Percentiles rank a stretch among this genome's conserved stretches.
phyloP scores from a whole-genome alignment of 164 flowering plant species.

The Piper longum region DNA sequence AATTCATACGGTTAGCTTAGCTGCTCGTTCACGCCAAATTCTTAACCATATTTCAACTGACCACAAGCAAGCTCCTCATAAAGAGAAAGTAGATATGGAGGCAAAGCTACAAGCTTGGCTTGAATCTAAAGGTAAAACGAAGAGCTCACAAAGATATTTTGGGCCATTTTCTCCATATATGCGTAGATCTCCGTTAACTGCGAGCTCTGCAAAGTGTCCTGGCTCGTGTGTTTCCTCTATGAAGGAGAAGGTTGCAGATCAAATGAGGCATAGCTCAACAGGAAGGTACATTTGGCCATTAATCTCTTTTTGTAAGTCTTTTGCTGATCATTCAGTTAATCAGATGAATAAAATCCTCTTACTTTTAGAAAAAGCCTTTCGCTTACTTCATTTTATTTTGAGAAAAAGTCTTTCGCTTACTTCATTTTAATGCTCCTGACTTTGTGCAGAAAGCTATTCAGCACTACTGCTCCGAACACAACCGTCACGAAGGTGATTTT shows the following conservation, averaged over 20 bases:
- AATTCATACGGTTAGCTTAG: slow-evolving; percentile 77
- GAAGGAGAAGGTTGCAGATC: slow-evolving; percentile 22
- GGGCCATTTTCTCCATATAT: slow-evolving; percentile 31
- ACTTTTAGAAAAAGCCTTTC: no score
- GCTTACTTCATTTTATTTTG: not conserved
- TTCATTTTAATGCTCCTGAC: not conserved
- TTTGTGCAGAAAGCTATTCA: slow-evolving; percentile 13
- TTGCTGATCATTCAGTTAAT: no score
- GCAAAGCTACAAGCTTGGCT: slow-evolving; percentile 79
- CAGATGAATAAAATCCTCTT: no score
- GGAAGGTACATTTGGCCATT: slow-evolving; percentile 22
- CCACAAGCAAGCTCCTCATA: slow-evolving; percentile 44
- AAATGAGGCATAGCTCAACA: slow-evolving; percentile 10
- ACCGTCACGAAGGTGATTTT: slow-evolving; percentile 23
- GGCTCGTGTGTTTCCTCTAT: slow-evolving; percentile 14
- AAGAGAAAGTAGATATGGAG: slow-evolving; percentile 67
- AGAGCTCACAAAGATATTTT: slow-evolving; percentile 32
- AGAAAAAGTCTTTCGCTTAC: not conserved
- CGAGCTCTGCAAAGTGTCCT: slow-evolving; percentile 26
- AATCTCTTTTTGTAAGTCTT: not conserved
- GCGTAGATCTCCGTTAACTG: slow-evolving; percentile 35
- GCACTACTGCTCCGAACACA: slow-evolving; percentile 12
- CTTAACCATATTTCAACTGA: slow-evolving; percentile 44
- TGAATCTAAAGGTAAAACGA: slow-evolving; percentile 86
- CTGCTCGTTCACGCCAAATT: slow-evolving; percentile 65